These are phyloP conservation scores for Pleurotus tuber-regium DNA, from an alignment of 768 basidiomycete genomes.

Conservation along the genomic window DNA sequence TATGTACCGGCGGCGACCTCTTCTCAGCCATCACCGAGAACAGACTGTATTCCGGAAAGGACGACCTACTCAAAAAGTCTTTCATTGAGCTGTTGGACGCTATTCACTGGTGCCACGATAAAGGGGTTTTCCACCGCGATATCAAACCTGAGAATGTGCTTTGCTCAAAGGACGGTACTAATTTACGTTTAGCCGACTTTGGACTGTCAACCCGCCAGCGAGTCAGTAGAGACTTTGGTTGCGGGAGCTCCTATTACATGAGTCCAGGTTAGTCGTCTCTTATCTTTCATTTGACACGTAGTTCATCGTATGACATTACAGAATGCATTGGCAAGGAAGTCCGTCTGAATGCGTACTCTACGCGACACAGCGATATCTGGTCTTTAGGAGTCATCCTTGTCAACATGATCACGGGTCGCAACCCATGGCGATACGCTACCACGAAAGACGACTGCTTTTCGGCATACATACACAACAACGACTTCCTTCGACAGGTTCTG, in stretches of 20 bases:
- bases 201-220: constrained; percentile 57
- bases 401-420: constrained; percentile 77
- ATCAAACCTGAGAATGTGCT: constrained; percentile 86
- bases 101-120: constrained; percentile 68
- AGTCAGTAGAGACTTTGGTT: constrained; percentile 48
- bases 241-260: constrained; percentile 66
- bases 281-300: constrained; percentile 2
- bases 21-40: constrained; percentile 66
- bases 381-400: constrained; percentile 76
- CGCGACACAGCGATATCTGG: constrained; percentile 70
- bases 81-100: constrained; percentile 84
- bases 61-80: constrained; percentile 57
- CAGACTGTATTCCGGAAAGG: constrained; percentile 53
- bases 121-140: constrained; percentile 79
- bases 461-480: constrained; percentile 56
- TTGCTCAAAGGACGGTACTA: constrained; percentile 47
- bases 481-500: constrained; percentile 64
- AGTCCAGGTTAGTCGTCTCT: constrained; percentile 53
- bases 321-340: constrained; percentile 54
- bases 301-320: constrained; percentile 19
- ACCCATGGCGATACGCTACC: constrained; percentile 75
- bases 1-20: constrained; percentile 61
- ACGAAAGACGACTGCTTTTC: constrained; percentile 65
- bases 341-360: constrained; percentile 49
- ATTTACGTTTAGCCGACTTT: constrained; percentile 73